phyloP scores from a whole-genome alignment of 2,329 filamentous ascomycete genomes.

The Cercospora citrullina region DNA sequence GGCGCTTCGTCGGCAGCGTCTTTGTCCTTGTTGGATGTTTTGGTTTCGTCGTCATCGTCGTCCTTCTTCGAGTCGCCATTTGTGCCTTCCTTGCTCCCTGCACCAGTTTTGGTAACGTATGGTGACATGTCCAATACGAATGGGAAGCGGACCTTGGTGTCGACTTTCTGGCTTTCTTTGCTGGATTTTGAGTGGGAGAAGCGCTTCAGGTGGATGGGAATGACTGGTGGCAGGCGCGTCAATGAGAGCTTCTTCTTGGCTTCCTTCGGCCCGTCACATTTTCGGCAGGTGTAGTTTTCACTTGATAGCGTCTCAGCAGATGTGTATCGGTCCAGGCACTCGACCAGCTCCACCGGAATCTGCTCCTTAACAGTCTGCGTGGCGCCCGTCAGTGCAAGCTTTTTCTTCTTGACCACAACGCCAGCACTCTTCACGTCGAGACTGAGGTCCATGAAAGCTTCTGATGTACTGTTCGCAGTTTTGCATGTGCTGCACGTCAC shows the following conservation, averaged over 20 bases:
- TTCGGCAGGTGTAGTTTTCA: slow-evolving; percentile 83
- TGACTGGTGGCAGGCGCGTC: slow-evolving; percentile 79
- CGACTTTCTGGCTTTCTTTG: slow-evolving; percentile 84
- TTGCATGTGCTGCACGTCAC: slow-evolving; percentile 88
- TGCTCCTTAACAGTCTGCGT: slow-evolving; percentile 38
- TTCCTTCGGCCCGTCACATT: slow-evolving; percentile 71
- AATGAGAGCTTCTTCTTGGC: slow-evolving; percentile 83
- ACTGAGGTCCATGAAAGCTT: slow-evolving; percentile 88
- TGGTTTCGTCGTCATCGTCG: slow-evolving; percentile 25
- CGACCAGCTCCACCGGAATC: slow-evolving; percentile 45
- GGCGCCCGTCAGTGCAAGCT: slow-evolving; percentile 51
- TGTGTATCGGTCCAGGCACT: slow-evolving; percentile 84
- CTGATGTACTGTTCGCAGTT: slow-evolving; percentile 76
- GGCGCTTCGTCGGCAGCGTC: slow-evolving; percentile 22
- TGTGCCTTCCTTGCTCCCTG: slow-evolving; percentile 40
- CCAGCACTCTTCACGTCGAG: slow-evolving; percentile 71
- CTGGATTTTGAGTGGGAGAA: slow-evolving; percentile 45
- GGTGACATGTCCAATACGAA: slow-evolving; percentile 85
- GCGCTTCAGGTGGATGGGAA: slow-evolving; percentile 85
- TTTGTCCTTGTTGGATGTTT: slow-evolving; percentile 16
- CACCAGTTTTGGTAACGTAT: slow-evolving; percentile 60
- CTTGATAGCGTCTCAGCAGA: slow-evolving; percentile 70
- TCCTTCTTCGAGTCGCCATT: slow-evolving; percentile 32
- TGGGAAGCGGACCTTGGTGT: slow-evolving; percentile 82
- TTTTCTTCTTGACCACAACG: slow-evolving; percentile 61